phyloP scores from a whole-genome alignment of 2,329 filamentous ascomycete species.

The Neocatenulostroma microsporum region DNA sequence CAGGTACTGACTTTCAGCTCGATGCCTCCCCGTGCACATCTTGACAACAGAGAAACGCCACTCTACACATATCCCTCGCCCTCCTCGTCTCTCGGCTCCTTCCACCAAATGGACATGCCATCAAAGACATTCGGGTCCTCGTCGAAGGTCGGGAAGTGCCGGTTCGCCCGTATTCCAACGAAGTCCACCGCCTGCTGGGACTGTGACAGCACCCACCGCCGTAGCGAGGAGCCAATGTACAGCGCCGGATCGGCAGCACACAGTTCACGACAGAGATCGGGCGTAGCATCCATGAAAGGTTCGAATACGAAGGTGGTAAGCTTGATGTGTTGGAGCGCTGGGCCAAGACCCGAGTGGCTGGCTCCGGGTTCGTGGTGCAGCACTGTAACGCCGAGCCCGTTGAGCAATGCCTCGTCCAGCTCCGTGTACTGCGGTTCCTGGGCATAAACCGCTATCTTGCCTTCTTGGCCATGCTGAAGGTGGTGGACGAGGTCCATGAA shows the following conservation, averaged over 20 bases:
- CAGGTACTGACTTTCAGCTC: too few relatives aligned
- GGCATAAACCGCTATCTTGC: slow-evolving; percentile 14
- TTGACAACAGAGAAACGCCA: too few relatives aligned
- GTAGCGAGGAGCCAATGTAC: slow-evolving; percentile 20
- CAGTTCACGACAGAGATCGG: slow-evolving; percentile 12
- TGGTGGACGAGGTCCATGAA: slow-evolving; percentile 23
- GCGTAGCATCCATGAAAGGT: slow-evolving; percentile 21
- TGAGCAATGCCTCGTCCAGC: slow-evolving; percentile 23
- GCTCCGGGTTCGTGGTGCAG: slow-evolving; percentile 9
- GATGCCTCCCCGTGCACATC: too few relatives aligned
- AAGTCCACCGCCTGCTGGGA: slow-evolving; percentile 6
- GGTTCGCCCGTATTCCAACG: slow-evolving; percentile 6
- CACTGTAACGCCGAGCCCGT: slow-evolving; percentile 11
- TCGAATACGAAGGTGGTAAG: slow-evolving; percentile 18
- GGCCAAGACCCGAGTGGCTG: slow-evolving; percentile 11
- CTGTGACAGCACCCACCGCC: slow-evolving; percentile 6
- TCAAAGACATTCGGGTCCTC: slow-evolving; percentile 25
- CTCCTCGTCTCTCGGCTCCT: slow-evolving; percentile 19
- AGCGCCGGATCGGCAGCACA: slow-evolving; percentile 11
- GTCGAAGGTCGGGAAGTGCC: slow-evolving; percentile 21
- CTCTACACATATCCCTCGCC: too few relatives aligned
- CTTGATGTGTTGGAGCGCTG: slow-evolving; percentile 10
- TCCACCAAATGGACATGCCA: slow-evolving; percentile 21
- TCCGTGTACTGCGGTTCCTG: slow-evolving; percentile 26
- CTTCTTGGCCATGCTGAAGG: slow-evolving; percentile 4